Conservation (phyloP, 495 filamentous ascomycete genomes). For the Penicillium diatomitis region DNA sequence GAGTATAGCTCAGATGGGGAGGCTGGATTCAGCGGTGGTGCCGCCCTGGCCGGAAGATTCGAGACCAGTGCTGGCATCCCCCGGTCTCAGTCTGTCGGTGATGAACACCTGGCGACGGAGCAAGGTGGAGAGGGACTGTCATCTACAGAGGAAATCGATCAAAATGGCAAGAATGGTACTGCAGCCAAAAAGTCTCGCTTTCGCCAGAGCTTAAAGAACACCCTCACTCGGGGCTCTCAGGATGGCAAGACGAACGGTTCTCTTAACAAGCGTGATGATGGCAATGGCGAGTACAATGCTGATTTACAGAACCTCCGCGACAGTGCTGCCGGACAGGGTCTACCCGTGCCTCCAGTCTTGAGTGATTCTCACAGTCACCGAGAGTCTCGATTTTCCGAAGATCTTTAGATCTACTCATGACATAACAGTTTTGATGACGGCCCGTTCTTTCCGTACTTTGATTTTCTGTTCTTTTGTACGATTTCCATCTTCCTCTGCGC, state of each 20-base stretch:
- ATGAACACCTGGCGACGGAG: constrained; percentile 15
- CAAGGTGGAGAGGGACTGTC: constrained; percentile 5
- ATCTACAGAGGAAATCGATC: constrained; percentile 9
- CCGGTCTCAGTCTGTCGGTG: constrained; percentile 25
- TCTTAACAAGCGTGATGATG: constrained; percentile 27
- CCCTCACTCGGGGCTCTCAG: constrained; percentile 10
- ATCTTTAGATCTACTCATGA: constrained; percentile 12
- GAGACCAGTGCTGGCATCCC: constrained; percentile 19
- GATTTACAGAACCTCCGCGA: constrained; percentile 37
- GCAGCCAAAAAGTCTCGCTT: constrained; percentile 11
- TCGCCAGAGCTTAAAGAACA: constrained; percentile 19
- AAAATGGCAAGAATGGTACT: constrained; percentile 11
- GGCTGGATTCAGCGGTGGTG: constrained; percentile 15
- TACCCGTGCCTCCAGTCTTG: constrained; percentile 30
- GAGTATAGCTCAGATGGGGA: constrained; percentile 12
- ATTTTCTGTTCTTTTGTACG: constrained; percentile 2
- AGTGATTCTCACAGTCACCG: constrained; percentile 30
- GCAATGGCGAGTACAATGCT: constrained; percentile 35
- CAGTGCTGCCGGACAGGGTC: constrained; percentile 38
- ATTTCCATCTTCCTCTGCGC: not conserved
- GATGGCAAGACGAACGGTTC: constrained; percentile 17
- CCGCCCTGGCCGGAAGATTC: constrained; percentile 9
- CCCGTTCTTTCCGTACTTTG: constrained; percentile 2
- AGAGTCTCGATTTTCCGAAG: constrained; percentile 43
- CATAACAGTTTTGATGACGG: constrained; percentile 7